Percentiles rank a stretch among this genome's conserved stretches.
Conservation (phyloP, 306 rosid species). For the Cicer pinnatifidum region DNA sequence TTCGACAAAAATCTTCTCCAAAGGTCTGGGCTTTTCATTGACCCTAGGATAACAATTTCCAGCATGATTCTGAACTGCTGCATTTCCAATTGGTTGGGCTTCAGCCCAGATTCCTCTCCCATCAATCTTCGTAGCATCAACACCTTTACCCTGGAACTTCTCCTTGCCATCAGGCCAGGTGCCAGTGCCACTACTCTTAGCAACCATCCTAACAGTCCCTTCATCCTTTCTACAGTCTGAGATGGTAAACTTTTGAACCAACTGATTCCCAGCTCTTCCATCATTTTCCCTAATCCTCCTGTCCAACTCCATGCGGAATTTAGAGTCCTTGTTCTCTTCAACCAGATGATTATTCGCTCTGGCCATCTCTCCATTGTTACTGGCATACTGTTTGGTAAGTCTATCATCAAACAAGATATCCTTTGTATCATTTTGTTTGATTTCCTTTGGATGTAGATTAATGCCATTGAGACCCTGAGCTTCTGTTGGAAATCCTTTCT, state of each 20-base stretch:
- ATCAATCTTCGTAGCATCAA: conserved; percentile 49
- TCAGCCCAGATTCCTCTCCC: conserved; percentile 52
- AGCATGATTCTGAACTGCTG: conserved; percentile 51
- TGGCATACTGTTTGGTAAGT: conserved; percentile 53
- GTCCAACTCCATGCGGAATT: conserved; percentile 63
- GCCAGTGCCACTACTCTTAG: conserved; percentile 52
- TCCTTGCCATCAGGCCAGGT: conserved; percentile 59
- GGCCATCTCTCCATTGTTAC: conserved; percentile 62
- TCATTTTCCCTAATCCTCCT: conserved; percentile 62
- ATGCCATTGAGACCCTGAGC: conserved; percentile 49
- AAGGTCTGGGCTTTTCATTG: conserved; percentile 53
- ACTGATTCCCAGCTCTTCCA: conserved; percentile 55
- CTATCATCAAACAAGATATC: conserved; percentile 53
- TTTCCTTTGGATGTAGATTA: conserved; percentile 53
- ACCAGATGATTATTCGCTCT: conserved; percentile 56
- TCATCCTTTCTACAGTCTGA: conserved; percentile 61
- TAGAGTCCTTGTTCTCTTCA: conserved; percentile 61
- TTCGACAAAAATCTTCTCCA: conserved; percentile 53
- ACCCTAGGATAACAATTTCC: conserved; percentile 56
- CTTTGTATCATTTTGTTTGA: conserved; percentile 48
- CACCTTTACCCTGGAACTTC: conserved; percentile 52
- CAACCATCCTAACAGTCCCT: conserved; percentile 61
- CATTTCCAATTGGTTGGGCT: conserved; percentile 51
- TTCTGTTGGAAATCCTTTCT: conserved; percentile 58
- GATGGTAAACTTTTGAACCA: conserved; percentile 54